These are phyloP conservation scores for Amaranthus hypochondriacus DNA, from an alignment of 148 eudicot species.

Conservation along the genomic window DNA sequence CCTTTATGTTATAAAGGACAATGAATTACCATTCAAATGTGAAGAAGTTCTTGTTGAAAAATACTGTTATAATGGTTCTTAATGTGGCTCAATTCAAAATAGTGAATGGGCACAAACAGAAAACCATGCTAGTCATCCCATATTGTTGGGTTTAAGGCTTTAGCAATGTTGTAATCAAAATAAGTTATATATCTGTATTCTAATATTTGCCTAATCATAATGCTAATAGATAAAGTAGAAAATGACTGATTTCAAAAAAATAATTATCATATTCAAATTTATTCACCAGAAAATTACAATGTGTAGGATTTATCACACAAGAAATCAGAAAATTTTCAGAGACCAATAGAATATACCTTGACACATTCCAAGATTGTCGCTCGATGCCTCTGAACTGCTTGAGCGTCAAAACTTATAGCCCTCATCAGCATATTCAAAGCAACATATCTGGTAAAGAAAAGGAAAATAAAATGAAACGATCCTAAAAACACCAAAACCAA, in stretches of 20 bases:
- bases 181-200: not conserved
- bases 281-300: not conserved
- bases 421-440: conserved; percentile 95
- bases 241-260: no score
- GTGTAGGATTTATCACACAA: not conserved
- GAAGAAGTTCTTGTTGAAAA: no score
- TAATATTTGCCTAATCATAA: not conserved
- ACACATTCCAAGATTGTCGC: conserved; percentile 95
- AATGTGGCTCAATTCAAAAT: no score
- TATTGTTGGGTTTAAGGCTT: no score
- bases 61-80: no score
- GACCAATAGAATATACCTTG: conserved; percentile 51
- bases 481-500: not conserved
- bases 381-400: conserved; percentile 99
- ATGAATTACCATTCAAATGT: no score
- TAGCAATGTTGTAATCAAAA: not conserved
- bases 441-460: conserved; percentile 63
- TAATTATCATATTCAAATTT: not conserved
- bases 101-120: no score
- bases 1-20: no score
- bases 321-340: not conserved
- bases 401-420: conserved; percentile 83
- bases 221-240: no score
- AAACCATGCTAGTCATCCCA: no score
- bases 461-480: conserved; percentile 2